Percentiles rank a stretch among this genome's conserved stretches.
phyloP scores from a whole-genome alignment of 208 protist species.

The Trypanosoma avium region DNA sequence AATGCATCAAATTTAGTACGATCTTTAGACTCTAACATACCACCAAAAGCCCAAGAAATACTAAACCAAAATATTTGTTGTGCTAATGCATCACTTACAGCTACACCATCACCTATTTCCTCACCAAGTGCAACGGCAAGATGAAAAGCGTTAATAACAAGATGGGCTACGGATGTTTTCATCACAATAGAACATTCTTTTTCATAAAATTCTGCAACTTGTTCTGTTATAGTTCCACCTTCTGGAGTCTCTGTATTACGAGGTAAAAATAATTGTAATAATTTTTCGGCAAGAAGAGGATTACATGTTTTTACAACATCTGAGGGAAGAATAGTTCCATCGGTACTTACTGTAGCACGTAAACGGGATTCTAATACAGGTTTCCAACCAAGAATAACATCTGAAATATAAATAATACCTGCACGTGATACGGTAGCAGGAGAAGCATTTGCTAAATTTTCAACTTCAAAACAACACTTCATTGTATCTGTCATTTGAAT shows the following conservation, averaged over 20 bases:
- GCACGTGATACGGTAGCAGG: constrained; percentile 99
- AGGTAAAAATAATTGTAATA: constrained; percentile 80
- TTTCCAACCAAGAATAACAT: constrained; percentile 94
- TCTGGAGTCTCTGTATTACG: constrained; percentile 40
- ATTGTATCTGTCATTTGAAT: constrained; percentile 97
- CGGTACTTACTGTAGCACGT: constrained; percentile 59
- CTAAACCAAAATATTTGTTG: constrained; percentile 95
- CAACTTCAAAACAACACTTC: constrained; percentile 97
- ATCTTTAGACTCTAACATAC: constrained; percentile 93
- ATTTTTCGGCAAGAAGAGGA: constrained; percentile 75
- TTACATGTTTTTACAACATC: constrained; percentile 81
- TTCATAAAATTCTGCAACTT: constrained; percentile 85
- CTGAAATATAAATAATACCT: constrained; percentile 98
- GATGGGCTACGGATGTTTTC: constrained; percentile 82
- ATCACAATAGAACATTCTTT: constrained; percentile 89
- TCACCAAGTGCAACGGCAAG: constrained; percentile 86
- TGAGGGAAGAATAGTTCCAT: constrained; percentile 76
- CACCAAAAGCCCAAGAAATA: constrained; percentile 94
- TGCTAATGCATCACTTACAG: constrained; percentile 78
- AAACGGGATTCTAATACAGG: constrained; percentile 85
- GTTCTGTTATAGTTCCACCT: constrained; percentile 47
- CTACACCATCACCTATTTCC: constrained; percentile 75
- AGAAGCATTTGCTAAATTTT: constrained; percentile 98
- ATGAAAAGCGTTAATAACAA: constrained; percentile 92
- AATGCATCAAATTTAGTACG: constrained; percentile 92